A percentile compares a stretch with the other conserved stretches of the same genome.
Conservation (phyloP, 2,329 filamentous ascomycete genomes). For the Aspergillus fijiensis region DNA sequence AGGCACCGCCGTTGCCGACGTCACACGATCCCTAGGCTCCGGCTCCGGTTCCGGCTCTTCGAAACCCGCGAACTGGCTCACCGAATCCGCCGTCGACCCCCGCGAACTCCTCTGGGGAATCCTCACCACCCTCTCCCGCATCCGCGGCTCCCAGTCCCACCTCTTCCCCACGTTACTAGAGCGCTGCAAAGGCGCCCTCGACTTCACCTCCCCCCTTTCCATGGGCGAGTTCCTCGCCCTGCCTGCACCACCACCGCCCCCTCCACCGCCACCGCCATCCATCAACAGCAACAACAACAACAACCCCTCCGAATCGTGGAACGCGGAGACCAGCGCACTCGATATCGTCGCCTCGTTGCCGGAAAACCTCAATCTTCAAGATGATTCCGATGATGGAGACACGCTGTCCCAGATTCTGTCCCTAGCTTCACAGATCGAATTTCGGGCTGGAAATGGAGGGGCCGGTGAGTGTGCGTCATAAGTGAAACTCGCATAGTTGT, state of each 20-base stretch:
- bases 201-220: conserved; percentile 32
- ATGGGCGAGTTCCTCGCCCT: conserved; percentile 30
- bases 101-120: conserved; percentile 42
- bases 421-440: conserved; percentile 4
- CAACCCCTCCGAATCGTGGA: background rate
- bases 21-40: conserved; percentile 32
- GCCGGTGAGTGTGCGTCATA: background rate
- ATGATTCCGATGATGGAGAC: conserved; percentile 4
- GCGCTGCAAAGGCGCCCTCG: conserved; percentile 31
- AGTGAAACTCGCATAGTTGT: no score
- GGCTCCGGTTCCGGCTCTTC: conserved; percentile 20
- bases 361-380: background rate
- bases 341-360: conserved; percentile 6
- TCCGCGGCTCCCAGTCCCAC: conserved; percentile 41
- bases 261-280: background rate
- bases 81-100: conserved; percentile 33
- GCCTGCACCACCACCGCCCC: conserved; percentile 10
- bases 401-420: conserved; percentile 9
- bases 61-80: conserved; percentile 28
- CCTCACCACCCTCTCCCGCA: conserved; percentile 38
- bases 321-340: conserved; percentile 1
- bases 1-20: conserved; percentile 34
- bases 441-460: conserved; percentile 1
- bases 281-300: background rate
- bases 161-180: conserved; percentile 36